These are phyloP conservation scores for Talaromyces proteolyticus DNA, from an alignment of 495 filamentous ascomycete species.

Conservation along the genomic window DNA sequence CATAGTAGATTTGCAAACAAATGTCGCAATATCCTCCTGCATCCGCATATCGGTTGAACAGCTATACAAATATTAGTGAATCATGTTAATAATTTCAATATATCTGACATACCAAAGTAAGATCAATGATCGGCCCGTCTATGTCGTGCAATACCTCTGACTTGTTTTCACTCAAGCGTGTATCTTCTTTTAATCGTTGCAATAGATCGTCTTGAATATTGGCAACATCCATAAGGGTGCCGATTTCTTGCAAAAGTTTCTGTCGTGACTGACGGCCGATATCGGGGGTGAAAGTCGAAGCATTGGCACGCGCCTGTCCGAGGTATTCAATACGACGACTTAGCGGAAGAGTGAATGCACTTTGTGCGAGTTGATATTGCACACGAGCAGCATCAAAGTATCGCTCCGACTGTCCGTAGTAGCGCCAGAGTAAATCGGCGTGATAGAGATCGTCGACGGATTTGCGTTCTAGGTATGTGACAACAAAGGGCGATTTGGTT, in stretches of 20 bases:
- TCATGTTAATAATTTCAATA: background rate
- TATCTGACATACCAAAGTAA: slow-evolving; percentile 61
- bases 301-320: slow-evolving; percentile 80
- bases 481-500: slow-evolving; percentile 75
- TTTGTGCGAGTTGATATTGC: slow-evolving; percentile 76
- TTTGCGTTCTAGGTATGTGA: slow-evolving; percentile 76
- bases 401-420: slow-evolving; percentile 70
- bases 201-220: slow-evolving; percentile 92
- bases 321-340: slow-evolving; percentile 83
- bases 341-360: slow-evolving; percentile 66
- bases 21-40: slow-evolving; percentile 87
- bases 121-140: slow-evolving; percentile 64
- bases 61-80: slow-evolving; percentile 37
- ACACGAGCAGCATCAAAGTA: slow-evolving; percentile 84
- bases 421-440: slow-evolving; percentile 89
- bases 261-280: slow-evolving; percentile 70
- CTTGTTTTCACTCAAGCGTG: slow-evolving; percentile 57
- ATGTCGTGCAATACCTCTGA: slow-evolving; percentile 56
- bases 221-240: slow-evolving; percentile 84
- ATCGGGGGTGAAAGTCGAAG: slow-evolving; percentile 66
- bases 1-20: slow-evolving; percentile 82
- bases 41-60: slow-evolving; percentile 88
- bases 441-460: slow-evolving; percentile 61
- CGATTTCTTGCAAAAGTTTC: slow-evolving; percentile 71
- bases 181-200: slow-evolving; percentile 68